These are phyloP conservation scores for Pythium plurisporium DNA, from an alignment of 352 stramenopile species.

Conservation along the genomic window DNA sequence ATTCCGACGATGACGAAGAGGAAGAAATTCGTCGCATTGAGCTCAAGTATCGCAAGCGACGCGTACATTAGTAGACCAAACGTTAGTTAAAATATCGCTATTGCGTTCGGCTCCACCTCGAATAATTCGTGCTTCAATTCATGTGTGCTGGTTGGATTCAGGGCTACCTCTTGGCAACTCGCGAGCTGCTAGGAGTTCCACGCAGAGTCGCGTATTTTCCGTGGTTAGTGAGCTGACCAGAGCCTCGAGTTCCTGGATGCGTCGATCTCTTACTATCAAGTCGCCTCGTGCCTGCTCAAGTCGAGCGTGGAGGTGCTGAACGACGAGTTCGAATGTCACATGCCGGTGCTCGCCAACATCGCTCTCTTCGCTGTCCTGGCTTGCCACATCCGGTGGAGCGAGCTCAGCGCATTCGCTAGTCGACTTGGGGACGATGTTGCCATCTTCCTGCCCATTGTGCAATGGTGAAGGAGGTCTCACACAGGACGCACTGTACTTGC, in stretches of 20 bases:
- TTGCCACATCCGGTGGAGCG: neutral
- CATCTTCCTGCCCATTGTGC: neutral
- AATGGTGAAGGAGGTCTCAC: neutral
- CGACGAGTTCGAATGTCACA: constrained; percentile 31
- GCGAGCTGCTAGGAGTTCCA: neutral
- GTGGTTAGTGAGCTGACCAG: constrained; percentile 14
- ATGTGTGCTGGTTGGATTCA: constrained; percentile 4
- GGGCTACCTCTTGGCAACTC: neutral
- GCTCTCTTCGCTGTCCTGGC: constrained; percentile 10
- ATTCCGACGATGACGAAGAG: constrained; percentile 73
- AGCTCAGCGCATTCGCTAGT: too few relatives aligned
- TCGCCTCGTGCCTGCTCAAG: constrained; percentile 12
- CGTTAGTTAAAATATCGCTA: too few relatives aligned
- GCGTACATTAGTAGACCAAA: constrained; percentile 4
- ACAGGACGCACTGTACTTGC: constrained; percentile 7
- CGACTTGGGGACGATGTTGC: constrained; percentile 3
- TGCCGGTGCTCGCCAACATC: constrained; percentile 15
- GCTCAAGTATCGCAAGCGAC: constrained; percentile 56
- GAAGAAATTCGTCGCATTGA: constrained; percentile 74
- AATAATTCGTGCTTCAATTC: too few relatives aligned
- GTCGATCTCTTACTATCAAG: constrained; percentile 9
- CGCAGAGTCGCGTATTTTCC: constrained; percentile 13
- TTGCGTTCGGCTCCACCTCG: too few relatives aligned
- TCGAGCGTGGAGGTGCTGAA: constrained; percentile 27
- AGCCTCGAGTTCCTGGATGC: constrained; percentile 25